phyloP scores from a whole-genome alignment of 208 protist species.

The Angomonas deanei region DNA sequence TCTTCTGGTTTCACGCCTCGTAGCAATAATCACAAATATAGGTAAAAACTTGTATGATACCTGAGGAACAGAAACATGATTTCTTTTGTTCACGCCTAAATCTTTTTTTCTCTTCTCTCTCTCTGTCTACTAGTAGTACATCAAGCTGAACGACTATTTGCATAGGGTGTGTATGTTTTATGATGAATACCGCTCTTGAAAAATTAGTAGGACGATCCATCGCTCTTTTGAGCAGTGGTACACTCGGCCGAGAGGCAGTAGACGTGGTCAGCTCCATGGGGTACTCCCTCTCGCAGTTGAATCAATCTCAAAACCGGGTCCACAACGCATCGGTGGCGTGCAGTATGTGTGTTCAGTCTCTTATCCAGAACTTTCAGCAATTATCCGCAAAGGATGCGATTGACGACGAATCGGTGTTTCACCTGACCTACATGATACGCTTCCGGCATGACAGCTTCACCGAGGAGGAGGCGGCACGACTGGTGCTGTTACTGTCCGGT shows the following conservation, averaged over 20 bases:
- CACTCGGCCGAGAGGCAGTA: too few species aligned
- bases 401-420: background rate
- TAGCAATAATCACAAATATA: too few species aligned
- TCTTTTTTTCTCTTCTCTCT: conserved; percentile 10
- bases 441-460: background rate
- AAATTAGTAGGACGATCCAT: background rate
- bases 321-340: too few species aligned
- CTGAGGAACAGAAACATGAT: too few species aligned
- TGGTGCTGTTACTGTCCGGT: conserved; percentile 29
- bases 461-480: conserved; percentile 8
- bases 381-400: background rate
- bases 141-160: background rate
- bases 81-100: background rate
- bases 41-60: too few species aligned
- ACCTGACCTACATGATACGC: background rate
- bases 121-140: conserved; percentile 3
- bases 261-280: too few species aligned
- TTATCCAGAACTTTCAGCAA: background rate
- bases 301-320: background rate
- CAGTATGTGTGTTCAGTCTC: background rate
- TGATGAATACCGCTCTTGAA: conserved; percentile 1
- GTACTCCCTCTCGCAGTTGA: background rate
- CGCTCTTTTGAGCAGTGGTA: background rate
- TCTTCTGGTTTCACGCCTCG: too few species aligned
- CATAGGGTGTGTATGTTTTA: conserved; percentile 4